These are phyloP conservation scores for Fusarium ambrosium DNA, from an alignment of 2,329 filamentous ascomycete species.

Conservation along the genomic window DNA sequence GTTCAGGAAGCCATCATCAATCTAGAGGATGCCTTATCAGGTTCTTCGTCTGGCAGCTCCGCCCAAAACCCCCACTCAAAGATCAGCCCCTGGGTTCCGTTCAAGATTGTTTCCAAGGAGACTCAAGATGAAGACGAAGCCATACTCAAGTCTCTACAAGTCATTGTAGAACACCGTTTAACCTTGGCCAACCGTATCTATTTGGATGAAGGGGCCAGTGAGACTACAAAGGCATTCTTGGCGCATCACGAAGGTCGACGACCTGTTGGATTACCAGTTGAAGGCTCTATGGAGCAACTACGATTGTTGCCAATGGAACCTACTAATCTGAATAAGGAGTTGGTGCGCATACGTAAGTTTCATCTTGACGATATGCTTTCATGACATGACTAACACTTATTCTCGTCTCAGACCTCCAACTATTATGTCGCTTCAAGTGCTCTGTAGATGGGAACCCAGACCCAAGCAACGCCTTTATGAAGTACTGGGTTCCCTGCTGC, in stretches of 20 bases:
- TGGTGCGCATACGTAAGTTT: constrained; percentile 62
- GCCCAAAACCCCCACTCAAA: constrained; percentile 2
- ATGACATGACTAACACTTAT: neutral
- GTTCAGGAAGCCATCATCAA: constrained; percentile 53
- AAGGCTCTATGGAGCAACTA: constrained; percentile 52
- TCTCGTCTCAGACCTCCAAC: constrained; percentile 57
- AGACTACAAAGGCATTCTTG: constrained; percentile 19
- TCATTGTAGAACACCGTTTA: constrained; percentile 50
- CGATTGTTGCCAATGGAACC: constrained; percentile 57
- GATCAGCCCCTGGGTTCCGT: constrained; percentile 43
- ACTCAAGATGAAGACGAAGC: constrained; percentile 47
- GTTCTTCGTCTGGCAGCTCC: neutral
- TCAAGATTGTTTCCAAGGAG: constrained; percentile 42
- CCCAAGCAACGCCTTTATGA: constrained; percentile 60
- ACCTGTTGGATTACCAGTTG: constrained; percentile 42
- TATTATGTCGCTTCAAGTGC: constrained; percentile 65
- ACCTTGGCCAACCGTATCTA: constrained; percentile 48
- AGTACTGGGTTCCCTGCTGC: constrained; percentile 62
- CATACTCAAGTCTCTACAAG: constrained; percentile 46
- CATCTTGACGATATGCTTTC: neutral
- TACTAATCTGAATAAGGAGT: constrained; percentile 60
- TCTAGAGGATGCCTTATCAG: constrained; percentile 45
- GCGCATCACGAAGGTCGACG: constrained; percentile 18
- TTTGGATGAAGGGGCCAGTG: constrained; percentile 46
- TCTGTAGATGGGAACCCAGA: constrained; percentile 64